Base-by-base conservation (phyloP, 2,329 filamentous ascomycete genomes). In the Knufia fluminis region DNA sequence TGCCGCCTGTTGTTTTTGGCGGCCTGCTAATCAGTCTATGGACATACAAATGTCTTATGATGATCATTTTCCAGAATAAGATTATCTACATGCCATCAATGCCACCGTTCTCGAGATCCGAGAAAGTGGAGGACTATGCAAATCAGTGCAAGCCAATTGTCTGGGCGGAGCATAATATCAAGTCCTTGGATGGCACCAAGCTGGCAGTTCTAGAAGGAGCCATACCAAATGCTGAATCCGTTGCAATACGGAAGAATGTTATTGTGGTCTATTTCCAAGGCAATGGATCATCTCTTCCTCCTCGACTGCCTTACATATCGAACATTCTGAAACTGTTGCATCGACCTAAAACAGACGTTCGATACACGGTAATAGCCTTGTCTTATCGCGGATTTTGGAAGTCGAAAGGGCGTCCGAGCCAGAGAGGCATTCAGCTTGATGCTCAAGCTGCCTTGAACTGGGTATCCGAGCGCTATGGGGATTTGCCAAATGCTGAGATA, bases 81-180 rank as follows among this genome's bases (percentile, higher is more conserved):
- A 86, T 90, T 61, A 84, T 90, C 52, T 90, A 89, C 66, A 87
- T 88, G 70, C 83, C 85, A 0, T 83, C 82, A 40, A 67, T 89
- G 45, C 84, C 85, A 16, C 85, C 85, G 2, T 83, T 83, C 60
- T 74, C 85, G 0, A 75, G 84, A 14, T 72, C 75, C 20, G 82
- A 89, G 67, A 79, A 68, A 50, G 82, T 90, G 32, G 67, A 69
- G 2, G 78, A 85, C 57, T 88, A 86, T 61, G 69, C 69, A 22
- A 62, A 64, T 3, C 71, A 76, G 32, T 86, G 82, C 55, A 69
- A 67, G 22, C 79, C 79, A 0, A 70, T 89, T n/a, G 52, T 61
- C 33, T 91, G 86, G 86, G 65, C 71, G n/a, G 80, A 86, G 58
- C 72, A 78, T 57, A 73, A 72, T 33, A 79, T 80, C 32, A 67